These are phyloP conservation scores for Stagonosporopsis tanaceti DNA, from an alignment of 2,329 filamentous ascomycete genomes.

Conservation along the genomic window DNA sequence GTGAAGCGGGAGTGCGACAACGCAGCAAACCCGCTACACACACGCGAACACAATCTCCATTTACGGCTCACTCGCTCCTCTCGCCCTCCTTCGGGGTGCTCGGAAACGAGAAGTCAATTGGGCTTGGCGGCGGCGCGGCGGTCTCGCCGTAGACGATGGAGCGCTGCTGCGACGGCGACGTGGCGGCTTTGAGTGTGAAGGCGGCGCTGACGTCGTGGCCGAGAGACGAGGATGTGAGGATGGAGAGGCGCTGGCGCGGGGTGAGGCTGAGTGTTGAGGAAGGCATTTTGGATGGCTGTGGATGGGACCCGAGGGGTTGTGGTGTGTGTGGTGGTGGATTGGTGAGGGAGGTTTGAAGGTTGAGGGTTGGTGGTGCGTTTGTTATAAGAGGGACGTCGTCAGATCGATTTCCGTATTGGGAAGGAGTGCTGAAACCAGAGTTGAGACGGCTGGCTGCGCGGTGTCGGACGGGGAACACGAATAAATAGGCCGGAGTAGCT, in stretches of 20 bases:
- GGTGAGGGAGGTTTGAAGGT: too few species aligned
- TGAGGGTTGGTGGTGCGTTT: not conserved
- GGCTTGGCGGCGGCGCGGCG: constrained; percentile 52
- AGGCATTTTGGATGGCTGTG: constrained; percentile 31
- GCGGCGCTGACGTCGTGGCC: constrained; percentile 52
- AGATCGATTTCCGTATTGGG: constrained; percentile 4
- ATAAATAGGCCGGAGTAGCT: constrained; percentile 29
- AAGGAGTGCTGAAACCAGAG: not conserved
- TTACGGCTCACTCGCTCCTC: constrained; percentile 25
- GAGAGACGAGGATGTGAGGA: constrained; percentile 52
- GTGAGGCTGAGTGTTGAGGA: constrained; percentile 40
- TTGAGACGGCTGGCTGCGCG: constrained; percentile 5
- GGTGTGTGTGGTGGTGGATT: constrained; percentile 11
- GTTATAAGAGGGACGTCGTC: not conserved
- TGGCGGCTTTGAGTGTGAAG: constrained; percentile 51
- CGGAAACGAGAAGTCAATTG: constrained; percentile 52
- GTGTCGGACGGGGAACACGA: constrained; percentile 23
- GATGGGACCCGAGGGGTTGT: not conserved
- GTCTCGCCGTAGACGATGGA: constrained; percentile 45
- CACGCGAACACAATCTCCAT: too few species aligned
- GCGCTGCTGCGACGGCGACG: constrained; percentile 39
- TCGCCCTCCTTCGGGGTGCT: constrained; percentile 40
- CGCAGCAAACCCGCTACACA: not conserved
- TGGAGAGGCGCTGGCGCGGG: constrained; percentile 53
- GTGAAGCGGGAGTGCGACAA: not conserved